These are phyloP conservation scores for fission yeast (Schizosaccharomyces pombe) DNA, from an alignment of 805 yeast species.

Conservation along the genomic window ASM294v3 CU329670.1:1633501-1634000, in stretches of 20 bases:
- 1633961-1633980: neutral
- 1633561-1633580: slow-evolving; percentile 13
- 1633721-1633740: slow-evolving; percentile 12
- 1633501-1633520: slow-evolving; percentile 18
- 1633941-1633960: neutral
- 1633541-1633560: slow-evolving; percentile 14
- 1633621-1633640: slow-evolving; percentile 11
- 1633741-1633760: slow-evolving; percentile 14
- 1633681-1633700: neutral
- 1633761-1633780: slow-evolving; percentile 13
- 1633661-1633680: slow-evolving; percentile 15
- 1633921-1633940: neutral
- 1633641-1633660: slow-evolving; percentile 12
- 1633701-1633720: slow-evolving; percentile 9
- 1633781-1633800: slow-evolving; percentile 13
- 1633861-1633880: slow-evolving; percentile 7
- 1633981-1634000: neutral
- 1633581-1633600: slow-evolving; percentile 10
- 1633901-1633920: neutral
- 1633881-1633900: neutral
- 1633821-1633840: slow-evolving; percentile 10
- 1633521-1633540: slow-evolving; percentile 13
- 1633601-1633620: slow-evolving; percentile 13
- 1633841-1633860: slow-evolving; percentile 10
- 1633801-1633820: slow-evolving; percentile 12